Conservation (phyloP, 768 basidiomycete species). For the Mycena metata region DNA sequence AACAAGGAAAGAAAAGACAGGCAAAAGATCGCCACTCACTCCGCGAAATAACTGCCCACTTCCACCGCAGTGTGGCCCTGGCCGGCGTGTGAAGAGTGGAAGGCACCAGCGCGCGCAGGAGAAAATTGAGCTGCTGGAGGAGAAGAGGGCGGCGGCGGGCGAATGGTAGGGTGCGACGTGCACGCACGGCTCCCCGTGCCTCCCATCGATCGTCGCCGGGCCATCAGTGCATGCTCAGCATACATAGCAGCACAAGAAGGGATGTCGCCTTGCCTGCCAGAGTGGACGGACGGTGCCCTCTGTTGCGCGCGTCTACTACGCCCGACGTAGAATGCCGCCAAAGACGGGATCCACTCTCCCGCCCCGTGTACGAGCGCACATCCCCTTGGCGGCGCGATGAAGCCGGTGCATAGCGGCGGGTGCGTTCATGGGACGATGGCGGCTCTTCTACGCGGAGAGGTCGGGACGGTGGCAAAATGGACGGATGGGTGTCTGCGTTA, state of each 20-base stretch:
- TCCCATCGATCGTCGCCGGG: too few species aligned
- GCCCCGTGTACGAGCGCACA: slow-evolving; percentile 9
- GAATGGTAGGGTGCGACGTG: not conserved
- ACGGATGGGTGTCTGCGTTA: not conserved
- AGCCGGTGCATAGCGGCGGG: not conserved
- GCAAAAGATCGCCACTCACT: too few species aligned
- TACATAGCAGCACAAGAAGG: too few species aligned
- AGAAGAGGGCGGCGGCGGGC: not conserved
- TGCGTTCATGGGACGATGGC: too few species aligned
- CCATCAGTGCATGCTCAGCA: too few species aligned
- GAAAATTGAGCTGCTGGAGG: not conserved
- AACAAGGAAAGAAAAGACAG: not conserved
- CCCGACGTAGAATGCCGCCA: slow-evolving; percentile 4
- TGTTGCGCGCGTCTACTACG: slow-evolving; percentile 14
- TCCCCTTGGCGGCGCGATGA: too few species aligned
- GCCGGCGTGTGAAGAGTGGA: not conserved
- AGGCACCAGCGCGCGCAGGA: not conserved
- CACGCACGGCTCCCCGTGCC: too few species aligned
- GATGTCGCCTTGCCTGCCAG: too few species aligned
- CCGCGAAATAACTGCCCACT: too few species aligned
- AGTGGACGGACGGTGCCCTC: slow-evolving; percentile 6
- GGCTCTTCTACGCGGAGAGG: too few species aligned
- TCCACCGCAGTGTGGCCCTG: too few species aligned
- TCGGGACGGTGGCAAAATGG: too few species aligned
- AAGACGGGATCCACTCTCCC: slow-evolving; percentile 5